Percentiles rank a stretch among this genome's conserved stretches.
phyloP scores from a whole-genome alignment of 805 yeast genomes.

The Lachancea sp. region DNA sequence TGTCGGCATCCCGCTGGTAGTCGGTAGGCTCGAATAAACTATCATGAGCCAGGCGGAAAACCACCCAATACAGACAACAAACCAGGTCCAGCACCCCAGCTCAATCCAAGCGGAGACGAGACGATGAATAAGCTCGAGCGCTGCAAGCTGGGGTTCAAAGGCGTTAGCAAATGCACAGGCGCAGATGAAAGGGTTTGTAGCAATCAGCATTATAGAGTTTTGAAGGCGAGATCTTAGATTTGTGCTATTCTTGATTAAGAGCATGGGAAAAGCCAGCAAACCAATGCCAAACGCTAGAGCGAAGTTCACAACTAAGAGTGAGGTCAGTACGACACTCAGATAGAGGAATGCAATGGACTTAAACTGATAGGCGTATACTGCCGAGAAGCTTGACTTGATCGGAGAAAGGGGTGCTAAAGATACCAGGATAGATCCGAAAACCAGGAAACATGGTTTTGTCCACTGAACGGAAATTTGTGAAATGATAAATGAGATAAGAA shows the following conservation, averaged over 20 bases:
- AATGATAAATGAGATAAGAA: conserved; percentile 26
- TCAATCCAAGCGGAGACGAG: conserved; percentile 59
- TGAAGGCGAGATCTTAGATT: conserved; percentile 14
- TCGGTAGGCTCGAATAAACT: conserved; percentile 22
- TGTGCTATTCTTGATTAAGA: conserved; percentile 38
- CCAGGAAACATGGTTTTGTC: conserved; percentile 15
- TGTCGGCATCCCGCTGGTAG: neutral
- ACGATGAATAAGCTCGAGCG: conserved; percentile 40
- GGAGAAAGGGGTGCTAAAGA: conserved; percentile 19
- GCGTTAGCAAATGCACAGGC: conserved; percentile 30
- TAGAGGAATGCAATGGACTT: conserved; percentile 48
- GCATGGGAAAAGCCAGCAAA: conserved; percentile 65
- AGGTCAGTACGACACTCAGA: conserved; percentile 61
- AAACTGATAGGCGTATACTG: conserved; percentile 28
- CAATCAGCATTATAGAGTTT: conserved; percentile 34
- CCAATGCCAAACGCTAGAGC: conserved; percentile 72
- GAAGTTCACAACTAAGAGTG: conserved; percentile 76
- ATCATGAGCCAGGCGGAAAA: conserved; percentile 67
- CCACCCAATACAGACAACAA: conserved; percentile 68
- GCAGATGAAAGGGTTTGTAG: conserved; percentile 49
- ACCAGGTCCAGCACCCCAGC: conserved; percentile 83
- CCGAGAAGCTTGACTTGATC: conserved; percentile 16
- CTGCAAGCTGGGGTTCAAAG: conserved; percentile 32
- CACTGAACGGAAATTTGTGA: conserved; percentile 17
- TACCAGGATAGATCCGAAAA: conserved; percentile 14